These are phyloP conservation scores for Botrytis tulipae DNA, from an alignment of 2,329 filamentous ascomycete genomes.

Conservation along the genomic window DNA sequence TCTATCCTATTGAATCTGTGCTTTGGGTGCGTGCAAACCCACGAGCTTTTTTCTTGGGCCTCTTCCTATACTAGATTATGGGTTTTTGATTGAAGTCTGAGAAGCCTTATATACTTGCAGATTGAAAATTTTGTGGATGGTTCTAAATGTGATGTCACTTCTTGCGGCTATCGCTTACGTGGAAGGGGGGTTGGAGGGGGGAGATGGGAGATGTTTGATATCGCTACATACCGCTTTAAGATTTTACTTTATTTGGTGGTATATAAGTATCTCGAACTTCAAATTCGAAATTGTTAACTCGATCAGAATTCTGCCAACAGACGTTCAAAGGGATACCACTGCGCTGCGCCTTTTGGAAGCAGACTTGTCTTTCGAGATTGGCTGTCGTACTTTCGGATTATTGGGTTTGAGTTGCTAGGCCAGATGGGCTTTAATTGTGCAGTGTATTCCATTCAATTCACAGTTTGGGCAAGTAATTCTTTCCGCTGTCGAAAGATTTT, in stretches of 20 bases:
- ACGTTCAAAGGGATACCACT: rapidly evolving
- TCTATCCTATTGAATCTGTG: rapidly evolving
- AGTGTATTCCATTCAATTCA: no score
- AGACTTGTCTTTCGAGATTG: not conserved
- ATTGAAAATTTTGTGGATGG: no score
- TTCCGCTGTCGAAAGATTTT: no score
- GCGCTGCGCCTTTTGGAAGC: no score
- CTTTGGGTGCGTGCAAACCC: rapidly evolving
- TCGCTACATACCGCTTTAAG: no score
- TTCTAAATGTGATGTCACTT: no score
- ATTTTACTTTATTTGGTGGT: no score
- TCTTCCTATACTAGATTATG: not conserved
- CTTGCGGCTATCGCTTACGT: not conserved
- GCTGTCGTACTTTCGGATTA: rapidly evolving
- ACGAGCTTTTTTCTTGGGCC: not conserved
- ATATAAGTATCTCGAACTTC: no score
- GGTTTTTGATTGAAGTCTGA: rapidly evolving
- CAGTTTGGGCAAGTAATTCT: not conserved
- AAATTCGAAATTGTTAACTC: rapidly evolving
- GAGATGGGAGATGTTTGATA: no score
- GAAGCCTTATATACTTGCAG: rapidly evolving
- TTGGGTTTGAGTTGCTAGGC: rapidly evolving
- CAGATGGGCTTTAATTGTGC: rapidly evolving
- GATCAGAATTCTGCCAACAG: no score
- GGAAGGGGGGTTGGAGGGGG: no score